Evolutionary conservation across 2,329 filamentous ascomycete genomes (phyloP), one percentile per base, ranked within the genome.

Genomic region (Nigrospora oryzae): DNA sequence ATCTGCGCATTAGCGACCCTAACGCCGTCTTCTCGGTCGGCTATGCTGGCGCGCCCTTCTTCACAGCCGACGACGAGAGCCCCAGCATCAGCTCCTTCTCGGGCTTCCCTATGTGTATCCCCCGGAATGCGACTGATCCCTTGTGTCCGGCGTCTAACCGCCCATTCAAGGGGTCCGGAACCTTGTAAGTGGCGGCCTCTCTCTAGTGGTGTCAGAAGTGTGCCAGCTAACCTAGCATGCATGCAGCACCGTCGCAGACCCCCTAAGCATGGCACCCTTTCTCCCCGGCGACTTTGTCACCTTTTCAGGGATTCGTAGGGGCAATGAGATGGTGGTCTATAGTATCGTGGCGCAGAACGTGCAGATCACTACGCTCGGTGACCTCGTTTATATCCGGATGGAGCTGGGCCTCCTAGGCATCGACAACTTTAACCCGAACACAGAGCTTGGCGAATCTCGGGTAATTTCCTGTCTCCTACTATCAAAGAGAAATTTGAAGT

Each of bases 101-200:
- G 12, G 72, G 72, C 0, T 74, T 74, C 42, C 72, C 71, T 2
- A 74, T 75, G 71, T 75, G 71, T 45, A 67, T 75, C 15, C 71
- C 69, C 0, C 61, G 72, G 14, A 66, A 64, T 17, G 46, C 56
- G 19, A 59, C 58, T 1, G 64, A 67, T 28, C 58, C 63, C 1
- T 50, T 63, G 2, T 67, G 63, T 40, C 63, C 63, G 4, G 31
- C 58, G 5, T 56, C 52, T 19, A 64, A 66, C 43, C 53, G 64
- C 2, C 63, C 63, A 0, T 58, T 61, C 37, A 44, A 53, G 2
- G 58, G 60, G 1, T 57, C 58, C 6, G 60, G 62, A 12, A 61
- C 57, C 14, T 65, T 65, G 57, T 61, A 43, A 55, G 54, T 51
- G 17, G 6, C 19, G 28, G 23, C 3, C 4, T 11, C 3, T n/a